Evolutionary conservation across 805 yeast genomes (phyloP), one percentile per base, ranked within the genome.

Genomic region (Wickerhamia fluorescens): DNA sequence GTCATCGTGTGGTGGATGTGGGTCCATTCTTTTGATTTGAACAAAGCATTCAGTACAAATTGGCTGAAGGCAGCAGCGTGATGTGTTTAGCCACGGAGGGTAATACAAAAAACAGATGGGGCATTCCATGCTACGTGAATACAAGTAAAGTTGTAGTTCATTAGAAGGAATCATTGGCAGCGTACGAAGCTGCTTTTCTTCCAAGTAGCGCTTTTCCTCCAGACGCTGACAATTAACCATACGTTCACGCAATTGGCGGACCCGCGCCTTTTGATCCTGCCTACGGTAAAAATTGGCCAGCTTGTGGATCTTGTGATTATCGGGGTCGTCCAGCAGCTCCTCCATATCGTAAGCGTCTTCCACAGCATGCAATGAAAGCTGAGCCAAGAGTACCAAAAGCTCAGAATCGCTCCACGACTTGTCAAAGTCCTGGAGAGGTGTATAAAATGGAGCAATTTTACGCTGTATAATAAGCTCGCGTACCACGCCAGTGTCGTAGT

Each of bases 31-130:
- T 53, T 84, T 86, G 51, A 89, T 87, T 54, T 89, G 96, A 7
- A 89, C 96, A 69, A 89, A 92, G 51, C 98, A 89, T 56, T 89
- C 97, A 2, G 95, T 72, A 57, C 98, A 92, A 13, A 89, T 87
- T 2, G 94, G 88, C 52, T 89, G 97, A 28, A 73, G 71, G 53
- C 98, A 89, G 54, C 98, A 89, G 25, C 94, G 67, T 6, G 95
- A 79, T 30, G 70, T 53, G 57, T 92, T 92, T 37, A 88, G 55
- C 43, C 75, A 72, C 16, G 71, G 66, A 1, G 97, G 96, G 54
- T 79, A 87, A 49, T 71, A 84, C 7, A 92, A 66, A 51, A 89
- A 89, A 50, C 98, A 89, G 40, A 89, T 89, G 7, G 98, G 97
- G 51, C 98, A 89, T 46, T 92, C 98, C 17, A 68, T 57, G 3